A percentile compares a stretch with the other conserved stretches of the same genome.
phyloP scores from a whole-genome alignment of 805 yeast genomes.

The Naumovozyma castellii region DNA sequence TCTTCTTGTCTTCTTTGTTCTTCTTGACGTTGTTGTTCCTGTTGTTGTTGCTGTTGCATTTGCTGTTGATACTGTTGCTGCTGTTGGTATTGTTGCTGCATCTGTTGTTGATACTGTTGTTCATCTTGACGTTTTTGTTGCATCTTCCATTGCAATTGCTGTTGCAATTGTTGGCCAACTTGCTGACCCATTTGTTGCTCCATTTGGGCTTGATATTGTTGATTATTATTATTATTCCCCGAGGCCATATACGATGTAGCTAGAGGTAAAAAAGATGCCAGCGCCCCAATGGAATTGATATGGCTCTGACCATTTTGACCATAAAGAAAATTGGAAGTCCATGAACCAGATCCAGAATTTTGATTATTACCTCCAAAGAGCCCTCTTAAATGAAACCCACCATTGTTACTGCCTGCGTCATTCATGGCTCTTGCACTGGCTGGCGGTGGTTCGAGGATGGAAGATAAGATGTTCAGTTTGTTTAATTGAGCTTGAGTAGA shows the following conservation, averaged over 20 bases:
- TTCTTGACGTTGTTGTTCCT: background rate
- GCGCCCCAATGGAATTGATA: background rate
- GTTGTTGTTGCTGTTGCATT: background rate
- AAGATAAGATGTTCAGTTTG: slow-evolving; percentile 22
- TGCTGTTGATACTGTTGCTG: background rate
- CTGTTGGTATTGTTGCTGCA: background rate
- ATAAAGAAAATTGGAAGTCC: background rate
- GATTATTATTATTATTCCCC: background rate
- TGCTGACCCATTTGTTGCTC: background rate
- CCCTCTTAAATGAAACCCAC: background rate
- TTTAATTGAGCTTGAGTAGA: slow-evolving; percentile 23
- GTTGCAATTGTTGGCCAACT: background rate
- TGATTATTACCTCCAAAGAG: background rate
- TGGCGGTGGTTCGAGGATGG: slow-evolving; percentile 10
- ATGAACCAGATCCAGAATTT: background rate
- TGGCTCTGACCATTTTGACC: background rate
- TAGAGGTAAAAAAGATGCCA: background rate
- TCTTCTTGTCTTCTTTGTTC: background rate
- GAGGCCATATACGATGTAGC: background rate
- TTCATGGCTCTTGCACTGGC: too few relatives aligned
- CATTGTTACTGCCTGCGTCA: too few relatives aligned
- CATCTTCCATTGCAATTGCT: background rate
- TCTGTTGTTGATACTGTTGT: background rate
- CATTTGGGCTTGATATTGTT: background rate
- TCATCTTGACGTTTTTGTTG: background rate